Evolutionary conservation across 805 yeast species (phyloP).

Genomic region (Candida peoriensis): DNA sequence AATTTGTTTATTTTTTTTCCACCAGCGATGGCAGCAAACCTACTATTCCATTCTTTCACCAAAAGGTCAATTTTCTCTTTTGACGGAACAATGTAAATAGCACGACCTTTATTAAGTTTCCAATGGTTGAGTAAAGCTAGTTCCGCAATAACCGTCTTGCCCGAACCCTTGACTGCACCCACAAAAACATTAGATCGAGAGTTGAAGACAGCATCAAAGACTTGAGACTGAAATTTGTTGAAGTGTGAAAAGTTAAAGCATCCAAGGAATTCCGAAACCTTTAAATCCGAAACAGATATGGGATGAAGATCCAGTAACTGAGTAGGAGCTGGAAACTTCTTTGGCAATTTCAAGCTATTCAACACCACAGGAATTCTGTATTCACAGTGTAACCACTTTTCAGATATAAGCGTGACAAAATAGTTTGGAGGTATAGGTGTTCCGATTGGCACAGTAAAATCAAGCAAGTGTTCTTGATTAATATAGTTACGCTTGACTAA

Average conservation of each 20-base stretch:
- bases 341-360: constrained; percentile 49
- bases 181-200: constrained; percentile 56
- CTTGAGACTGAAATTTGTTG: constrained; percentile 73
- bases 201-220: constrained; percentile 53
- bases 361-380: constrained; percentile 56
- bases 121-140: constrained; percentile 69
- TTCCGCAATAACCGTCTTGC: constrained; percentile 69
- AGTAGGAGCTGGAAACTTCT: constrained; percentile 58
- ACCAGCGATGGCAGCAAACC: constrained; percentile 43
- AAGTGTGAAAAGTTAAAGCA: constrained; percentile 47
- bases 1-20: constrained; percentile 56
- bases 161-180: constrained; percentile 73
- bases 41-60: constrained; percentile 46
- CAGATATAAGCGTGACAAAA: constrained; percentile 69
- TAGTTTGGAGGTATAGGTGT: constrained; percentile 61
- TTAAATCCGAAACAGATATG: constrained; percentile 44
- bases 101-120: constrained; percentile 64
- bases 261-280: constrained; percentile 40
- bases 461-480: constrained; percentile 51
- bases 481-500: constrained; percentile 45
- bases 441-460: constrained; percentile 59
- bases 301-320: constrained; percentile 47
- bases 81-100: constrained; percentile 64
- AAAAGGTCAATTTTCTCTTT: constrained; percentile 49
- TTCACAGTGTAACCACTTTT: constrained; percentile 80